phyloP scores from a whole-genome alignment of 1,284 basidiomycete genomes.

The Uromyces viciae-fabae region DNA sequence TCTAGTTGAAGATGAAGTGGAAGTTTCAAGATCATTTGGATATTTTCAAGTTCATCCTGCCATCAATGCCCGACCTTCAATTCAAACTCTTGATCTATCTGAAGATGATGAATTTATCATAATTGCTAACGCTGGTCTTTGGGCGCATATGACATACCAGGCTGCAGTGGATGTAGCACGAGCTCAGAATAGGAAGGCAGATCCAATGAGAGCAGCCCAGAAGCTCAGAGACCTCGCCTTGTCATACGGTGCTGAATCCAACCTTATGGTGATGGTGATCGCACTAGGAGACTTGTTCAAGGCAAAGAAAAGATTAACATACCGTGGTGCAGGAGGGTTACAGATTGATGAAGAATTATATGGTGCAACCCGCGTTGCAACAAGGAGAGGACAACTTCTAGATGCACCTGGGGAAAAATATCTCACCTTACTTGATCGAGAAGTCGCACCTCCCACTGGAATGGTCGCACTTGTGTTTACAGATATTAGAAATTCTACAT shows the following conservation, averaged over 20 bases:
- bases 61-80: slow-evolving; percentile 81
- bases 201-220: slow-evolving; percentile 96
- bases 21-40: slow-evolving; percentile 87
- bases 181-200: slow-evolving; percentile 64
- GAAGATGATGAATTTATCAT: slow-evolving; percentile 96
- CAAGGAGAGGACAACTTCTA: slow-evolving; percentile 50
- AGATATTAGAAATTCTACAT: slow-evolving; percentile 95
- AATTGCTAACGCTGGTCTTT: slow-evolving; percentile 84
- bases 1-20: slow-evolving; percentile 84
- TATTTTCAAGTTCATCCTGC: slow-evolving; percentile 87
- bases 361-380: slow-evolving; percentile 48
- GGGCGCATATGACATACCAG: slow-evolving; percentile 92
- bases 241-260: slow-evolving; percentile 89
- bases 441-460: slow-evolving; percentile 81
- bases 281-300: slow-evolving; percentile 75
- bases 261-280: slow-evolving; percentile 97
- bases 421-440: slow-evolving; percentile 66
- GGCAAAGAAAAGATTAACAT: slow-evolving; percentile 52
- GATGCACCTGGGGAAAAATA: slow-evolving; percentile 54
- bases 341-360: slow-evolving; percentile 49
- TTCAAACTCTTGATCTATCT: slow-evolving; percentile 67
- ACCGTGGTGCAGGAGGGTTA: slow-evolving; percentile 56
- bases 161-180: slow-evolving; percentile 95
- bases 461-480: slow-evolving; percentile 94
- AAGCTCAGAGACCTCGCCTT: slow-evolving; percentile 95